These are phyloP conservation scores for Colletotrichum sp. DNA, from an alignment of 2,329 filamentous ascomycete species.

Conservation along the genomic window DNA sequence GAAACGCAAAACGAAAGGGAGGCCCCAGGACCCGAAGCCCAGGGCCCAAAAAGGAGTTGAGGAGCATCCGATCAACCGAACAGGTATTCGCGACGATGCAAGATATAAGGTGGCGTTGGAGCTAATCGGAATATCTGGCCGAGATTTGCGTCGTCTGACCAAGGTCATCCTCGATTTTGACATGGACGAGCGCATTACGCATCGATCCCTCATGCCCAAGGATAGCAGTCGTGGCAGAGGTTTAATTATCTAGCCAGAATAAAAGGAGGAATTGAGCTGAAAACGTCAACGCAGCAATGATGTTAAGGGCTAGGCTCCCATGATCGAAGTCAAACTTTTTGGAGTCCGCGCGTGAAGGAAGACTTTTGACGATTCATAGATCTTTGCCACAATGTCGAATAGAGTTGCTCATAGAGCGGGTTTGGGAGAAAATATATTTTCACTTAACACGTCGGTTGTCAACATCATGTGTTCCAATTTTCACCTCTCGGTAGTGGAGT, in stretches of 20 bases:
- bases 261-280: neutral
- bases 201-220: neutral
- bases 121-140: neutral
- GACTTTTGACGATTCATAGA: neutral
- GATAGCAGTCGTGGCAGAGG: neutral
- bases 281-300: neutral
- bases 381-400: neutral
- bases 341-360: neutral
- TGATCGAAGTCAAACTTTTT: neutral
- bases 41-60: neutral
- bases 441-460: neutral
- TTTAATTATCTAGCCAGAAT: neutral
- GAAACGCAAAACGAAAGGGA: neutral
- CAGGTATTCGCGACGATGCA: neutral
- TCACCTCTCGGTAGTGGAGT: neutral
- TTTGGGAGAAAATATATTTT: neutral
- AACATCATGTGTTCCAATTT: neutral
- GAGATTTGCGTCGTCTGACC: neutral
- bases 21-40: neutral
- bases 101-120: neutral
- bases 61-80: neutral
- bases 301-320: neutral
- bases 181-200: neutral
- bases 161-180: neutral
- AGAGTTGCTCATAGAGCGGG: neutral